phyloP scores from a whole-genome alignment of 73 alveolate species.

The Blepharisma stoltei region DNA sequence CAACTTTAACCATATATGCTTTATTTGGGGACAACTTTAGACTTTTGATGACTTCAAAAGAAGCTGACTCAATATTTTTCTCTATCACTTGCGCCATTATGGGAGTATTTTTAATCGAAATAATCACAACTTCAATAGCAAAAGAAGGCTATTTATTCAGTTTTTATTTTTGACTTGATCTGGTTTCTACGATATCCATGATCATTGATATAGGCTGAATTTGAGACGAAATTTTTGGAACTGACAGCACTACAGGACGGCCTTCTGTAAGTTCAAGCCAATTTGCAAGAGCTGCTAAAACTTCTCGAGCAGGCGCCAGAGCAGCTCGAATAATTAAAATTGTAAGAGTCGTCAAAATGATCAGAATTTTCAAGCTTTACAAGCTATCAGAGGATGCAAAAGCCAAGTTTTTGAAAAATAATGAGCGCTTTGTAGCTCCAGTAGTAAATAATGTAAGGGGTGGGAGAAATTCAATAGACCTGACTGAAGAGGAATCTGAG shows the following conservation, averaged over 20 bases:
- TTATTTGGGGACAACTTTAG: slow-evolving; percentile 82
- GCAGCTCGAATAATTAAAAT: slow-evolving; percentile 68
- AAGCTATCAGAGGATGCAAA: slow-evolving; percentile 46
- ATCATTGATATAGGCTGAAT: slow-evolving; percentile 85
- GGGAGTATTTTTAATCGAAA: slow-evolving; percentile 40
- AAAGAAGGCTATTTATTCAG: slow-evolving; percentile 58
- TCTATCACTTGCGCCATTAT: slow-evolving; percentile 38
- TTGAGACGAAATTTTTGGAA: slow-evolving; percentile 53
- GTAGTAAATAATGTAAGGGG: neutral
- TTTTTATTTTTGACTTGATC: slow-evolving; percentile 88
- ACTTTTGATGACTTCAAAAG: slow-evolving; percentile 40
- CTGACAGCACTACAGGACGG: slow-evolving; percentile 49
- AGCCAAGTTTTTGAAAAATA: slow-evolving; percentile 51
- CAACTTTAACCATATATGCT: slow-evolving; percentile 75
- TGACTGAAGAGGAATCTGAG: neutral
- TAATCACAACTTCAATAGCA: slow-evolving; percentile 31
- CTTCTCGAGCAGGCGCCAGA: slow-evolving; percentile 70
- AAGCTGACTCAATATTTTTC: slow-evolving; percentile 49
- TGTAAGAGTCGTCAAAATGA: slow-evolving; percentile 49
- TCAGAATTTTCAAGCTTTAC: slow-evolving; percentile 50
- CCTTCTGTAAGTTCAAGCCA: slow-evolving; percentile 49
- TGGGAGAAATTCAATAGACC: neutral
- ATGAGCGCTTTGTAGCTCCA: slow-evolving; percentile 33
- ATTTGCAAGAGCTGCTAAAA: slow-evolving; percentile 78
- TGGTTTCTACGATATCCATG: slow-evolving; percentile 76